Percentiles rank a stretch among this genome's conserved stretches.
Evolutionary conservation across 768 basidiomycete genomes (phyloP).

Genomic region (Cubamyces lactineus): DNA sequence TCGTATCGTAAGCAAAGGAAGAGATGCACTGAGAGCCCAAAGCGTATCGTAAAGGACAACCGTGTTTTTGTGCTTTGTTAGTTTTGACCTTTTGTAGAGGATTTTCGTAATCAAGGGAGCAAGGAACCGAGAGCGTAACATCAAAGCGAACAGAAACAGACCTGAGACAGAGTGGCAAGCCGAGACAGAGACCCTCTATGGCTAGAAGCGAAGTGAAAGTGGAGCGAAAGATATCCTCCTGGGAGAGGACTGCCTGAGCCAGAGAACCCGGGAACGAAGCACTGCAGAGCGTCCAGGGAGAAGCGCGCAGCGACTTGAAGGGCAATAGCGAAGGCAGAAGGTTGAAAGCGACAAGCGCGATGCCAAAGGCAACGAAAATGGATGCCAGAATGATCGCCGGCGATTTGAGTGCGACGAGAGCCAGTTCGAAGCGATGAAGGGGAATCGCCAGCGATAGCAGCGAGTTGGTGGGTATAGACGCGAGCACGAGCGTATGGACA

Average conservation of each 20-base stretch:
- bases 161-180: too few relatives aligned
- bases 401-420: too few relatives aligned
- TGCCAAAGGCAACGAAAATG: too few relatives aligned
- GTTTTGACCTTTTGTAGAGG: conserved; percentile 3
- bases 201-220: background rate
- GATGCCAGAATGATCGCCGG: too few relatives aligned
- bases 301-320: background rate
- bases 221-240: background rate
- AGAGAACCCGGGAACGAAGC: background rate
- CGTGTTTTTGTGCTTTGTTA: conserved; percentile 4
- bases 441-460: too few relatives aligned
- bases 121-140: background rate
- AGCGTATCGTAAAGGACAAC: background rate
- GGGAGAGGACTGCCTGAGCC: background rate
- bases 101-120: background rate
- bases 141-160: too few relatives aligned
- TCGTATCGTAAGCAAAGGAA: background rate
- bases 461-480: too few relatives aligned
- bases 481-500: too few relatives aligned
- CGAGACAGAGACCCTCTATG: too few relatives aligned
- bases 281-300: background rate
- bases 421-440: too few relatives aligned
- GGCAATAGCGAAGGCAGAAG: too few relatives aligned
- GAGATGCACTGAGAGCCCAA: background rate
- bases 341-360: too few relatives aligned